A percentile compares a stretch with the other conserved stretches of the same genome.
These are phyloP conservation scores for Penicillium sp. DNA, from an alignment of 2,329 filamentous ascomycete genomes.

Conservation along the genomic window DNA sequence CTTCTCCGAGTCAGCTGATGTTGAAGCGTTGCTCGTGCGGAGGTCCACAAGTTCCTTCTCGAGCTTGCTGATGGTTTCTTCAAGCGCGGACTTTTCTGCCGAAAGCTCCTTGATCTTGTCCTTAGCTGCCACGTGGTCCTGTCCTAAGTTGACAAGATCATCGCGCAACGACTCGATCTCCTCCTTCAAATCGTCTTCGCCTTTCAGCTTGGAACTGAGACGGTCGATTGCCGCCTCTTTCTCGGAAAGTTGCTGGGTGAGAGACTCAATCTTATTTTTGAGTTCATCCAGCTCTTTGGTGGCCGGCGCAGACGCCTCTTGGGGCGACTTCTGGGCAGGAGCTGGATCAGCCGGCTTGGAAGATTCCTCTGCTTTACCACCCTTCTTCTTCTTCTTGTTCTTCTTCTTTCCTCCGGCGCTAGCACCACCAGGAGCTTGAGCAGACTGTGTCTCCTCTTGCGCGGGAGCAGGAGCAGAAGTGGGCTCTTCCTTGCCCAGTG, in stretches of 20 bases:
- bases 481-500: constrained; percentile 21
- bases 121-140: constrained; percentile 81
- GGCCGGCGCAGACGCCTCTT: constrained; percentile 36
- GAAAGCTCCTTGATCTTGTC: constrained; percentile 69
- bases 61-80: constrained; percentile 63
- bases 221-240: constrained; percentile 73
- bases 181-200: constrained; percentile 74
- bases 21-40: constrained; percentile 49
- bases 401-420: constrained; percentile 60
- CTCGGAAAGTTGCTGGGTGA: constrained; percentile 42
- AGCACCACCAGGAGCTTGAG: constrained; percentile 18
- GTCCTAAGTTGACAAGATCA: constrained; percentile 73
- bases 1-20: constrained; percentile 50
- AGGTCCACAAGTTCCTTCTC: constrained; percentile 67
- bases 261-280: constrained; percentile 37
- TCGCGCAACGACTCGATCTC: constrained; percentile 84
- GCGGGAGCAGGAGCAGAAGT: constrained; percentile 6
- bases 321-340: constrained; percentile 20
- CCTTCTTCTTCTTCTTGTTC: constrained; percentile 88
- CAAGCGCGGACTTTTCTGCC: constrained; percentile 65
- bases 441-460: constrained; percentile 24
- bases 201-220: constrained; percentile 68
- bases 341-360: constrained; percentile 23
- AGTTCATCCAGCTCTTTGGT: constrained; percentile 29
- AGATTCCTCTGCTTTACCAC: constrained; percentile 52